phyloP scores from a whole-genome alignment of 306 rosid species.

The Medicago arabica region DNA sequence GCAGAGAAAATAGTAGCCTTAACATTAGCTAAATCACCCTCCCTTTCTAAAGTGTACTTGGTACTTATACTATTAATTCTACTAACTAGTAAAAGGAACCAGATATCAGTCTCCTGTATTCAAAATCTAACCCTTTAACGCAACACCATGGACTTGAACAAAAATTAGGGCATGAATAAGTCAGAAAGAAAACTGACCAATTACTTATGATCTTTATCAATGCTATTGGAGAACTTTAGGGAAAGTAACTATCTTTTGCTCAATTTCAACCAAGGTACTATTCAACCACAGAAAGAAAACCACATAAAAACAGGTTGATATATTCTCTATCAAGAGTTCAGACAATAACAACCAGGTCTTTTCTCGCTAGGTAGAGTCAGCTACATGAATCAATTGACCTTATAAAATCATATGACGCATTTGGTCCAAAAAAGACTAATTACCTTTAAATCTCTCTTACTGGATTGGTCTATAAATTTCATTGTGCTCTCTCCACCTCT shows the following conservation, averaged over 20 bases:
- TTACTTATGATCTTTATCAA: constrained; percentile 11
- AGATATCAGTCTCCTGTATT: constrained; percentile 1
- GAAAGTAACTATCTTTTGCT: constrained; percentile 5
- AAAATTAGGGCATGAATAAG: constrained; percentile 12
- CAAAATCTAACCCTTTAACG: neutral
- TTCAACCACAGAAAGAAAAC: constrained; percentile 17
- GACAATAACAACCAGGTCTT: neutral
- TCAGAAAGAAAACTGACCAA: constrained; percentile 10
- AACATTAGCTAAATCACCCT: constrained; percentile 3
- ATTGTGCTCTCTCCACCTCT: neutral
- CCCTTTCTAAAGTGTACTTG: constrained; percentile 14
- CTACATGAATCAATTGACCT: neutral
- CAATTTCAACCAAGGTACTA: constrained; percentile 9
- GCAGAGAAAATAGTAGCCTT: constrained; percentile 5
- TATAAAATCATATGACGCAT: neutral
- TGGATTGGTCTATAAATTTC: neutral
- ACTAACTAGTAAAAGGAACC: constrained; percentile 7
- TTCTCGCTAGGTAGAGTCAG: neutral
- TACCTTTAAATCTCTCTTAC: neutral
- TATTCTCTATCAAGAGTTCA: neutral
- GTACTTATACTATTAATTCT: neutral
- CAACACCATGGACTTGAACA: constrained; percentile 5
- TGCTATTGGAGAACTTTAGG: constrained; percentile 11
- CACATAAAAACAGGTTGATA: constrained; percentile 18
- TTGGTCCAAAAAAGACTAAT: neutral